Evolutionary conservation across 108 stramenopile genomes (phyloP).

Genomic region (Fragilariopsis cylindrus): DNA sequence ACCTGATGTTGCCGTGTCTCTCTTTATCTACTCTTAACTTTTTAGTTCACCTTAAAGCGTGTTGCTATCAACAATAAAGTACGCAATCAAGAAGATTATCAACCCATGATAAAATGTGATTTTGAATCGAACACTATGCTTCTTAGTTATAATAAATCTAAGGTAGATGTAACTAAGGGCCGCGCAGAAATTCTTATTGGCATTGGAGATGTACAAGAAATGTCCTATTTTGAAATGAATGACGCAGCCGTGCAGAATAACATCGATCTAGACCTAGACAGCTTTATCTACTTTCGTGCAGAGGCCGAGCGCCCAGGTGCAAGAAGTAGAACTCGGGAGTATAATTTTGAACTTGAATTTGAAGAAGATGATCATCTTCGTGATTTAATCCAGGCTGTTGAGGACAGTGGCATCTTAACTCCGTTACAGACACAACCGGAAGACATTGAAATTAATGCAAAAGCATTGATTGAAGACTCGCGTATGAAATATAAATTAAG

Average conservation of each 20-base stretch:
- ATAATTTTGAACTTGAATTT: not conserved
- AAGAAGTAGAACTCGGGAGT: not conserved
- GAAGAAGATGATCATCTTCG: not conserved
- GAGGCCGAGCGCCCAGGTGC: not conserved
- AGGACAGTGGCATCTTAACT: too few species aligned
- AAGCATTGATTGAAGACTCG: conserved; percentile 14
- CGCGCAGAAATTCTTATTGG: conserved; percentile 12
- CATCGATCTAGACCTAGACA: not conserved
- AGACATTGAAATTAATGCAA: not conserved
- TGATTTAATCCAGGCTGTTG: not conserved
- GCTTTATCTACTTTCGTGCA: not conserved
- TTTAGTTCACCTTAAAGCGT: conserved; percentile 43
- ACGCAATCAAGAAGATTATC: conserved; percentile 29
- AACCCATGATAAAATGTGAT: conserved; percentile 6
- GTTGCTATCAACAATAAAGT: conserved; percentile 57
- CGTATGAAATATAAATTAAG: not conserved
- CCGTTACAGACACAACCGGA: not conserved
- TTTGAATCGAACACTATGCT: conserved; percentile 35
- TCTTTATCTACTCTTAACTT: not conserved
- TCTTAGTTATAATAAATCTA: conserved; percentile 22
- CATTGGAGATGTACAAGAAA: conserved; percentile 42
- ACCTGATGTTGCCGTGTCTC: not conserved
- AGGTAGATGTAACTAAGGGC: not conserved
- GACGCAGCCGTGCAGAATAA: not conserved
- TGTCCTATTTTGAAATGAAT: conserved; percentile 38